Base-by-base conservation (phyloP, 2,329 filamentous ascomycete genomes). In the Colletotrichum sp. region DNA sequence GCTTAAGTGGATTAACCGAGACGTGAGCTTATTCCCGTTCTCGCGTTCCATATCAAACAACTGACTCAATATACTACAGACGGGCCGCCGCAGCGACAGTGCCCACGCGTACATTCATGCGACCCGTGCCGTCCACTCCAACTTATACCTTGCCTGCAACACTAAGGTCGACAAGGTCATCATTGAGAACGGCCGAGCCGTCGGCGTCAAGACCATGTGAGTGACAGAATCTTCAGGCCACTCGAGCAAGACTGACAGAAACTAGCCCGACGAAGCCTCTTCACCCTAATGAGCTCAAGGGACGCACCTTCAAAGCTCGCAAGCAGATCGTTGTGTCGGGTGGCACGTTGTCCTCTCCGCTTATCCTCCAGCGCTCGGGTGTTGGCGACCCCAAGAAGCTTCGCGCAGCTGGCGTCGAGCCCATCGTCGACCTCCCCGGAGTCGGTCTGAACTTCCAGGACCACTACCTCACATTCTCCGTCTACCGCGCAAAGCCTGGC, bases 1-100 rank as follows among this genome's bases (percentile, higher is more conserved):
- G 94, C 86, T 96, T 71, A 96, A 96, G 84, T 96, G 94, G 94
- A 96, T 96, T 84, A 96, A 96, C 80, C 90, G 91, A 74, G 91
- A 91, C 78, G 87, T 87, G 79, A 80, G 86, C 52, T 28, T 21
- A 59, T 52, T 21, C 36, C 56, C 56, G n/a, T 18, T 12, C 26
- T 26, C 16, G 10, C 14, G 14, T 30, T 24, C 14, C 18, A 34
- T 7, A 43, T 24, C 30, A 13, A 28, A 16, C 32, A 18, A 63
- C 73, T 75, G 63, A 75, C 73, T 38, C 28, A 69, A 59, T 61
- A 9, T 43, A n/a, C 52, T 70, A n/a, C 70, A 91, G 83, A 91
- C 90, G 80, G 94, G 94, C 59, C 91, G 94, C 66, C 93, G 94
- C 73, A 94, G 92, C 75, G 94, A 96, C 84, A 93, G 92, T 69